Conservation (phyloP, 768 basidiomycete species). For the Mycena vitilis region DNA sequence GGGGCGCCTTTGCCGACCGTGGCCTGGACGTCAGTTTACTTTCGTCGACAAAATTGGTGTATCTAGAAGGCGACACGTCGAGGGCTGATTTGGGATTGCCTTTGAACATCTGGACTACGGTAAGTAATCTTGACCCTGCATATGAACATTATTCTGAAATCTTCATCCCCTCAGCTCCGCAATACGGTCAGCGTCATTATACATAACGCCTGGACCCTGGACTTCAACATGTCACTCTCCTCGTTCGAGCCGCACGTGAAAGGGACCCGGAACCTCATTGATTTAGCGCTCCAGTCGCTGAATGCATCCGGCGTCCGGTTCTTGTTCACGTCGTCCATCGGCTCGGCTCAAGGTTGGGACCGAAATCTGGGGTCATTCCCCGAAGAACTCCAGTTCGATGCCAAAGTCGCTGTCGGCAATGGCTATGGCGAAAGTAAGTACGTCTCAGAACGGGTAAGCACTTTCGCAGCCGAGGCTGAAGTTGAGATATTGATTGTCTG, state of each 20-base stretch:
- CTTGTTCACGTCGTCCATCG: constrained; percentile 53
- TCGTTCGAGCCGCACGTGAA: constrained; percentile 59
- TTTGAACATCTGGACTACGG: constrained; percentile 37
- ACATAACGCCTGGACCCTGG: constrained; percentile 60
- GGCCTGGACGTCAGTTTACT: constrained; percentile 22
- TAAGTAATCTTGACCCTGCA: constrained; percentile 8
- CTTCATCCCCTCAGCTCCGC: constrained; percentile 36
- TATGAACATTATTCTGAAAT: background rate
- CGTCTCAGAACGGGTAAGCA: constrained; percentile 46
- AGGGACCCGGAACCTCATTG: constrained; percentile 55
- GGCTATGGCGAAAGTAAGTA: constrained; percentile 52
- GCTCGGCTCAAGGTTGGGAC: constrained; percentile 44
- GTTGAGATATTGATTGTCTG: constrained; percentile 28
- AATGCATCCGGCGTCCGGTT: constrained; percentile 38
- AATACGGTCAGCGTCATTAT: constrained; percentile 45
- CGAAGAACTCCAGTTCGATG: constrained; percentile 46
- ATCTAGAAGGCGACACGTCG: constrained; percentile 44
- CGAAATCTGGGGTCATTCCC: constrained; percentile 43
- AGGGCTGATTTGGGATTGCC: constrained; percentile 41
- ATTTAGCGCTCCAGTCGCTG: constrained; percentile 44
- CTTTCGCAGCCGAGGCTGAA: background rate
- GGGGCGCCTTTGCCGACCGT: constrained; percentile 22
- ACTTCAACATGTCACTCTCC: constrained; percentile 57
- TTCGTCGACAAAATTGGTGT: constrained; percentile 34
- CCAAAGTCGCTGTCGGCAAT: constrained; percentile 44